Evolutionary conservation across 2,329 filamentous ascomycete genomes (phyloP).

Genomic region (Fusarium staphyleae): DNA sequence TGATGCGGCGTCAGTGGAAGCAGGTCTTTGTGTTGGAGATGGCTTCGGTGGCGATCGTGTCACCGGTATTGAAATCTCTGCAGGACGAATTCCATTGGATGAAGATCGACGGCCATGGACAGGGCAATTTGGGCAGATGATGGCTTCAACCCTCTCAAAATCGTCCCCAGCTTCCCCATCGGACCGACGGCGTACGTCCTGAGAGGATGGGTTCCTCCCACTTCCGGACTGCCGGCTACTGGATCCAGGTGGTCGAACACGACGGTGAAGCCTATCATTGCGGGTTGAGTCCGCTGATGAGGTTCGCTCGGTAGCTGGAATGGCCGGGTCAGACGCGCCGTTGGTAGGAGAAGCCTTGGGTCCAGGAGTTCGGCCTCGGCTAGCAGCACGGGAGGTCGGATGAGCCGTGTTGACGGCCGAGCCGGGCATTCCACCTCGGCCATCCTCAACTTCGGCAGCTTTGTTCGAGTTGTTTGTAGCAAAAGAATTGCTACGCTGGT

Average conservation of each 20-base stretch:
- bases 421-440: background rate
- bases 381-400: slow-evolving; percentile 13
- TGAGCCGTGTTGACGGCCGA: background rate
- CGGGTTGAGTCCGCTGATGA: slow-evolving; percentile 21
- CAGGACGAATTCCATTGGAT: slow-evolving; percentile 2
- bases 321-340: background rate
- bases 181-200: slow-evolving; percentile 1
- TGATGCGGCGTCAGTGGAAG: background rate
- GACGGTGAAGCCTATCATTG: slow-evolving; percentile 22
- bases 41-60: background rate
- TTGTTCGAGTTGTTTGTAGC: too few relatives aligned
- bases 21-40: background rate
- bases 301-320: background rate
- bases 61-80: background rate
- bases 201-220: background rate
- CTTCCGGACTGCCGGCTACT: slow-evolving; percentile 1
- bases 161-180: background rate
- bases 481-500: slow-evolving; percentile 26
- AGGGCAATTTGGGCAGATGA: slow-evolving; percentile 19
- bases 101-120: slow-evolving; percentile 17
- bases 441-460: background rate
- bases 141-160: slow-evolving; percentile 18
- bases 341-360: slow-evolving; percentile 4
- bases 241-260: background rate
- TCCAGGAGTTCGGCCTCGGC: slow-evolving; percentile 22